phyloP scores from a whole-genome alignment of 306 rosid genomes.

The Rosa persica region DNA sequence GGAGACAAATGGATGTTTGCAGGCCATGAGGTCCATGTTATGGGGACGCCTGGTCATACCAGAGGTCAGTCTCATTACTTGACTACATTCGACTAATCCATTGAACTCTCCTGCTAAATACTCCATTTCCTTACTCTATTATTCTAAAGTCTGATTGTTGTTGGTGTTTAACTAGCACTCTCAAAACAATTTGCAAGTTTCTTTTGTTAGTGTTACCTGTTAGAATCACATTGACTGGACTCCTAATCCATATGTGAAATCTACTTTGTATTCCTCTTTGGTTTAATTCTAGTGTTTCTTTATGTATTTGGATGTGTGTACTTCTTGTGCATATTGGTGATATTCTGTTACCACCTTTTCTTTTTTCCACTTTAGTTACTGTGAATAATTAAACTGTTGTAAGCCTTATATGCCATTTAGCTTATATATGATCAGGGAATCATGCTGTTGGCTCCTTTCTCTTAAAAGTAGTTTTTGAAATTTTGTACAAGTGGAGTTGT shows the following conservation, averaged over 20 bases:
- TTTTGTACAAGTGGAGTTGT: not conserved
- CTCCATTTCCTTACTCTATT: not conserved
- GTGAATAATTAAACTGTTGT: not conserved
- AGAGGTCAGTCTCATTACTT: slow-evolving; percentile 50
- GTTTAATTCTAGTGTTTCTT: not conserved
- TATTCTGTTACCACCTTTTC: not conserved
- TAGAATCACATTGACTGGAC: not conserved
- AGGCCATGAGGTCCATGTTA: slow-evolving; percentile 85
- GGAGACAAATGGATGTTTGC: slow-evolving; percentile 99
- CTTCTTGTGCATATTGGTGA: not conserved
- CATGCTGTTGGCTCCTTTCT: not conserved
- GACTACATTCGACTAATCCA: slow-evolving; percentile 14
- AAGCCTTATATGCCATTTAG: not conserved
- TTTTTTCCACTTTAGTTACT: not conserved
- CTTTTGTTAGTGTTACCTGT: not conserved
- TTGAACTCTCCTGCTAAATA: not conserved
- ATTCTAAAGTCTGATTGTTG: not conserved
- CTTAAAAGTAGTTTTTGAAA: not conserved
- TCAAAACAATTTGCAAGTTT: not conserved
- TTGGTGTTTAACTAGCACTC: not conserved
- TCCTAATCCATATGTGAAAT: not conserved
- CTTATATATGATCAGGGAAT: not conserved
- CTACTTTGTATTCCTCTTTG: not conserved
- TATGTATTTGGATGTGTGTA: not conserved
- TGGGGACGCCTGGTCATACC: slow-evolving; percentile 94